Conservation (phyloP, 2,329 filamentous ascomycete genomes). For the Lithohypha guttulata region DNA sequence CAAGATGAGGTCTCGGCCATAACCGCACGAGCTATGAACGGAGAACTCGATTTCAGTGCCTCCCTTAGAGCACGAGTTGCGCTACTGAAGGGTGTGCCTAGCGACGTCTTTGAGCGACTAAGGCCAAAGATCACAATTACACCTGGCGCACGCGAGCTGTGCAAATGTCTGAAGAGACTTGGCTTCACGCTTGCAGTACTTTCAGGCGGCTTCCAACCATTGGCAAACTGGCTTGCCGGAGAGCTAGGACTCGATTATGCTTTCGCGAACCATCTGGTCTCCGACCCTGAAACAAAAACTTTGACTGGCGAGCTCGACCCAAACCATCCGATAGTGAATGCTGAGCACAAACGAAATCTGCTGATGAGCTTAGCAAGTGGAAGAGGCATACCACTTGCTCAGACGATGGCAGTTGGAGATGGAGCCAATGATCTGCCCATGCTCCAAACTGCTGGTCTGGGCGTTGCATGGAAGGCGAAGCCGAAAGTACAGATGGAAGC, state of each 20-base stretch:
- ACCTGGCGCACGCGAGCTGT: constrained; percentile 63
- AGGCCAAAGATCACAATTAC: constrained; percentile 69
- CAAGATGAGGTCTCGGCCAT: constrained; percentile 73
- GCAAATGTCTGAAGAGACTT: constrained; percentile 61
- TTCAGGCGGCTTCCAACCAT: constrained; percentile 81
- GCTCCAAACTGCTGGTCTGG: constrained; percentile 51
- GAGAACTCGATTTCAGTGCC: constrained; percentile 82
- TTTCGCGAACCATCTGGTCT: constrained; percentile 63
- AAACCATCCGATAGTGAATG: constrained; percentile 46
- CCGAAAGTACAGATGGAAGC: constrained; percentile 52
- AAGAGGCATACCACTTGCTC: constrained; percentile 43
- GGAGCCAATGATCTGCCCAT: constrained; percentile 57
- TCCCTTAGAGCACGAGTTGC: constrained; percentile 71
- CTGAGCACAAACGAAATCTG: constrained; percentile 46
- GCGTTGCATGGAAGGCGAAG: constrained; percentile 55
- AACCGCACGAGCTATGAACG: constrained; percentile 88
- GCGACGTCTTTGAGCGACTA: constrained; percentile 67
- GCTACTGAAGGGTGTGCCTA: constrained; percentile 69
- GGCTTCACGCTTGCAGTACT: constrained; percentile 84
- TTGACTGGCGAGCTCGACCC: constrained; percentile 49
- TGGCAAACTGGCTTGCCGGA: constrained; percentile 75
- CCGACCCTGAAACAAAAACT: constrained; percentile 35
- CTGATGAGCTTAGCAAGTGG: constrained; percentile 45
- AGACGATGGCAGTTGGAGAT: constrained; percentile 51
- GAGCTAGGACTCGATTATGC: constrained; percentile 79